phyloP scores from a whole-genome alignment of 345 rosid species.

The Aethionema arabicum region DNA sequence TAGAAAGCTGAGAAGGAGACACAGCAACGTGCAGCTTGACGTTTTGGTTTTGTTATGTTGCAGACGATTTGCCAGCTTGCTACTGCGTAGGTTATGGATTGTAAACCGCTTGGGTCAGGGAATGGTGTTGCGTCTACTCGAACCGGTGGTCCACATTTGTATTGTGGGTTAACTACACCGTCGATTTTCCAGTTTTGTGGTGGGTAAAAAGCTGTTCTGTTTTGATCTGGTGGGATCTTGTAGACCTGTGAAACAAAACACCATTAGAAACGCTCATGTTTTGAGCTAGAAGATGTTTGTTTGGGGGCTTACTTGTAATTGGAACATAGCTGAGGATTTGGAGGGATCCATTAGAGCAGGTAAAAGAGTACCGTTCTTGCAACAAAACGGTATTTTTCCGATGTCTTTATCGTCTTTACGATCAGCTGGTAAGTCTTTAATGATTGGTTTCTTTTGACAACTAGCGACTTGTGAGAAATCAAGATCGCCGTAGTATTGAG shows the following conservation, averaged over 20 bases:
- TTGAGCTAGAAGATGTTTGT: too few relatives aligned
- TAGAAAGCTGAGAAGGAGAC: slow-evolving; percentile 79
- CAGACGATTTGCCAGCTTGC: slow-evolving; percentile 69
- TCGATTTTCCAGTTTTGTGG: slow-evolving; percentile 58
- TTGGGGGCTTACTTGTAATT: slow-evolving; percentile 44
- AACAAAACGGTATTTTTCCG: slow-evolving; percentile 62
- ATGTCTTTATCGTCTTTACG: slow-evolving; percentile 45
- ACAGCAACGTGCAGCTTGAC: slow-evolving; percentile 50
- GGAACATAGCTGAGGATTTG: slow-evolving; percentile 52
- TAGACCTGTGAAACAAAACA: slow-evolving; percentile 40
- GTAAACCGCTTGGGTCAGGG: slow-evolving; percentile 59
- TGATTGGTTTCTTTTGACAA: slow-evolving; percentile 52
- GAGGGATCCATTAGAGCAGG: slow-evolving; percentile 52
- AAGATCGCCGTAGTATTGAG: slow-evolving; percentile 42
- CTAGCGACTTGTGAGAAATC: slow-evolving; percentile 59
- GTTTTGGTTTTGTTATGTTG: slow-evolving; percentile 57
- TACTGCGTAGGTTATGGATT: slow-evolving; percentile 39
- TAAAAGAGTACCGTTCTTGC: slow-evolving; percentile 55
- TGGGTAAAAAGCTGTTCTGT: slow-evolving; percentile 56
- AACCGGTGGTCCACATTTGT: slow-evolving; percentile 61
- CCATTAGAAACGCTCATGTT: too few relatives aligned
- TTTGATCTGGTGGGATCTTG: slow-evolving; percentile 57
- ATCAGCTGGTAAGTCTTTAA: slow-evolving; percentile 53
- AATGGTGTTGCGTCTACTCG: slow-evolving; percentile 62
- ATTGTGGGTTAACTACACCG: slow-evolving; percentile 50